These are phyloP conservation scores for Cladophialophora exuberans DNA, from an alignment of 2,329 filamentous ascomycete species.

Conservation along the genomic window DNA sequence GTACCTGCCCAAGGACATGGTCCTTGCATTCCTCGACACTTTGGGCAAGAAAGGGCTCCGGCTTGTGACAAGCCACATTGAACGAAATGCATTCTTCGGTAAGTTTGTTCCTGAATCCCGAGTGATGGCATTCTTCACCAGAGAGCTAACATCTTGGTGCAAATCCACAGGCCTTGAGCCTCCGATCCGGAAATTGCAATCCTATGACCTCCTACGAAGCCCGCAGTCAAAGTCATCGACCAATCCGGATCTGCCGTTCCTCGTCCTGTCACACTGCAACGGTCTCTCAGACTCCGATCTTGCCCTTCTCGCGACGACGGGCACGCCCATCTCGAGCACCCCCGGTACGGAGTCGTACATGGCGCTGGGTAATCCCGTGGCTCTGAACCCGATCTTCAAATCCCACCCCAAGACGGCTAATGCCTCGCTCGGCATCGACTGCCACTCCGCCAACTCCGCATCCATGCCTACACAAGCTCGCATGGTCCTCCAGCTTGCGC, in stretches of 20 bases:
- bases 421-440: slow-evolving; percentile 38
- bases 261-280: slow-evolving; percentile 49
- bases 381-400: slow-evolving; percentile 34
- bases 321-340: slow-evolving; percentile 45
- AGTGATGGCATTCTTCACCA: neutral
- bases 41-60: slow-evolving; percentile 30
- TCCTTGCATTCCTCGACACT: slow-evolving; percentile 31
- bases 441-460: slow-evolving; percentile 37
- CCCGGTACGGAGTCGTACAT: slow-evolving; percentile 58
- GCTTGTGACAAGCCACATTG: slow-evolving; percentile 35
- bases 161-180: slow-evolving; percentile 17
- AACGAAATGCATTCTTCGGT: slow-evolving; percentile 34
- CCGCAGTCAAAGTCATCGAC: slow-evolving; percentile 2
- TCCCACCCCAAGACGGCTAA: slow-evolving; percentile 11
- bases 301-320: slow-evolving; percentile 26
- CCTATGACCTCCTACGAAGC: slow-evolving; percentile 42
- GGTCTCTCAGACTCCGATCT: slow-evolving; percentile 33
- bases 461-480: slow-evolving; percentile 37
- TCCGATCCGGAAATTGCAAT: slow-evolving; percentile 23
- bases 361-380: slow-evolving; percentile 44
- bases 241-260: slow-evolving; percentile 36
- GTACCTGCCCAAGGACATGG: slow-evolving; percentile 34
- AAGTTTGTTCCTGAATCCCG: neutral
- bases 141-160: neutral
- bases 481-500: slow-evolving; percentile 36